Evolutionary conservation across 768 basidiomycete genomes (phyloP), one percentile per base, ranked within the genome.

Genomic region (Boletus bicolor): DNA sequence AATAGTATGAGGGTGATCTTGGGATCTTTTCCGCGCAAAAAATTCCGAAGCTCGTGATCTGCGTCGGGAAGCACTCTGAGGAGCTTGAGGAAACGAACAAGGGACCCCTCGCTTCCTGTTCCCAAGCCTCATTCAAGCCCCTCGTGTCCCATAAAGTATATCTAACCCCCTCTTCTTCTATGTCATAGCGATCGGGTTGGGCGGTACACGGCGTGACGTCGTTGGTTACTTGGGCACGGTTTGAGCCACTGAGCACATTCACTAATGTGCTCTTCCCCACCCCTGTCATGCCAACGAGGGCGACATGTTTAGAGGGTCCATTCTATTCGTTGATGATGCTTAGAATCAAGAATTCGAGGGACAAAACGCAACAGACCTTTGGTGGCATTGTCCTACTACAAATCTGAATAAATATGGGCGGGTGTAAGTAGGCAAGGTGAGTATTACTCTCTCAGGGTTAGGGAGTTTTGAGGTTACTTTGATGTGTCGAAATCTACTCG

Each of bases 181-280:
- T 46, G 30, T 46, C 26, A 36, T 57, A 55, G 15, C 24, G 15
- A 32, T n/a, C 7, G 8, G 50, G 19, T 39, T 15, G 24, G 21
- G 4, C 4, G 11, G 60, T 62, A 36, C 56, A 57, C 7, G 54
- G 56, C 5, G 1, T 3, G 38, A 1, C 59, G 15, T 64, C 38
- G 44, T 56, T 62, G 51, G 15, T 55, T 8, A 43, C 52, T 12
- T 38, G 15, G 30, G 60, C 60, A 7, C 9, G 3, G 28, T 14
- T 3, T 15, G 42, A 42, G 21, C 38, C 53, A 6, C 9, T 24
- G 41, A 65, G 55, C 39, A 65, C 30, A 19, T 65, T 64, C 19
- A 61, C 55, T 14, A 57, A 30, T 5, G 62, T 64, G 38, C 58
- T 56, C 58, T 63, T 60, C 46, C 63, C 55, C 15, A 36, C 59